These are phyloP conservation scores for Anethum foeniculum DNA, from an alignment of 140 eudicot genomes.

Conservation along the genomic window DNA sequence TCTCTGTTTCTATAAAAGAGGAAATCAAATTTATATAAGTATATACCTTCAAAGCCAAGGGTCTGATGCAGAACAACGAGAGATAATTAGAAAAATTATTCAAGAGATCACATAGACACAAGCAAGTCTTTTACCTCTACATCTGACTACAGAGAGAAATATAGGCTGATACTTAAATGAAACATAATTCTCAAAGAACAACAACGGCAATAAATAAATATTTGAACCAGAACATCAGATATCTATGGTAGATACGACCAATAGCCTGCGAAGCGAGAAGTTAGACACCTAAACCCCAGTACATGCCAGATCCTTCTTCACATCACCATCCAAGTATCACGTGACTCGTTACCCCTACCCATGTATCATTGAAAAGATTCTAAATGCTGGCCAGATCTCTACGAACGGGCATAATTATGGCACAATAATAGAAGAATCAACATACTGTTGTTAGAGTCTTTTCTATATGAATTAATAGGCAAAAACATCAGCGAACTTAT, in stretches of 20 bases:
- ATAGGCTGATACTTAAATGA: background rate
- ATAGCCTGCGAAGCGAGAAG: background rate
- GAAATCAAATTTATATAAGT: no score
- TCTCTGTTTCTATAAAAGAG: no score
- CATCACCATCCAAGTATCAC: background rate
- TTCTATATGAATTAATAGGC: no score
- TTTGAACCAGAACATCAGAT: background rate
- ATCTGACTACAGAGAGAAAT: background rate
- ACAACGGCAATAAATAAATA: no score
- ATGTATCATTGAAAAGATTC: background rate
- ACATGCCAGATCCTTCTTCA: background rate
- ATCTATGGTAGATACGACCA: background rate
- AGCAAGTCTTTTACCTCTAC: background rate
- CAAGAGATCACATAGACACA: no score
- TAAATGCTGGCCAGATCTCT: background rate
- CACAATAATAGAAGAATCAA: background rate
- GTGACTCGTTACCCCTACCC: background rate
- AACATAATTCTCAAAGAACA: background rate
- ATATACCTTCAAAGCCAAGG: no score
- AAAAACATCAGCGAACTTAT: no score
- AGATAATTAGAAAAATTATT: no score
- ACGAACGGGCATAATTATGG: background rate
- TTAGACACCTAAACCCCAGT: background rate
- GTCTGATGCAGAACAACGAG: no score
- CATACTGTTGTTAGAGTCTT: no score